Percentiles rank a stretch among this genome's conserved stretches.
These are phyloP conservation scores for Houttuynia cordata DNA, from an alignment of 164 flowering plant genomes.

Conservation along the genomic window DNA sequence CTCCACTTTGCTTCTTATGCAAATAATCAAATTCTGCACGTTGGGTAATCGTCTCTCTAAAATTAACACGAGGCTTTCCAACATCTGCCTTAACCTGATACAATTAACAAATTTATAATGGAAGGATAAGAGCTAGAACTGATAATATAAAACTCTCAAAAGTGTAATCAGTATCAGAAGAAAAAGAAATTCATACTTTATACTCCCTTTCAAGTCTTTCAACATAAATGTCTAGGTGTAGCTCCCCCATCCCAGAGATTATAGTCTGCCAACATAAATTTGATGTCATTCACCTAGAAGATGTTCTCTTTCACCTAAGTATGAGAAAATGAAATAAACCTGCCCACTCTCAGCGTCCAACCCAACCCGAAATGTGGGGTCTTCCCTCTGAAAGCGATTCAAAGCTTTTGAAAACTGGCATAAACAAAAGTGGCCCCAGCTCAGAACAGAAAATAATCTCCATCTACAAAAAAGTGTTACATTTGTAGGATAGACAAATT, in stretches of 20 bases:
- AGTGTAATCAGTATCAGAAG: neutral
- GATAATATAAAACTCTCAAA: neutral
- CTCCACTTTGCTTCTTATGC: conserved; percentile 97
- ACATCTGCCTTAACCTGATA: conserved; percentile 88
- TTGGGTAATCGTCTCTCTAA: conserved; percentile 88
- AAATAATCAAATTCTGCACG: conserved; percentile 97
- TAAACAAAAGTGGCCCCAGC: neutral
- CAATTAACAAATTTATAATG: too few relatives aligned
- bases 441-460: conserved; percentile 1
- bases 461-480: neutral
- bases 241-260: conserved; percentile 99
- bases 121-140: neutral
- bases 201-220: conserved; percentile 95
- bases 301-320: too few relatives aligned
- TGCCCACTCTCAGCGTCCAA: conserved; percentile 97
- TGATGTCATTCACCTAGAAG: neutral
- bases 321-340: conserved; percentile 26
- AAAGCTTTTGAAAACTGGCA: conserved; percentile 92
- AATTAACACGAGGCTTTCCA: conserved; percentile 98
- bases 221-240: conserved; percentile 95
- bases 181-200: conserved; percentile 14
- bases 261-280: conserved; percentile 51
- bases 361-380: conserved; percentile 99
- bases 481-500: conserved; percentile 11
- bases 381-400: conserved; percentile 97